phyloP scores from a whole-genome alignment of 768 basidiomycete species.

The Russula sp. region DNA sequence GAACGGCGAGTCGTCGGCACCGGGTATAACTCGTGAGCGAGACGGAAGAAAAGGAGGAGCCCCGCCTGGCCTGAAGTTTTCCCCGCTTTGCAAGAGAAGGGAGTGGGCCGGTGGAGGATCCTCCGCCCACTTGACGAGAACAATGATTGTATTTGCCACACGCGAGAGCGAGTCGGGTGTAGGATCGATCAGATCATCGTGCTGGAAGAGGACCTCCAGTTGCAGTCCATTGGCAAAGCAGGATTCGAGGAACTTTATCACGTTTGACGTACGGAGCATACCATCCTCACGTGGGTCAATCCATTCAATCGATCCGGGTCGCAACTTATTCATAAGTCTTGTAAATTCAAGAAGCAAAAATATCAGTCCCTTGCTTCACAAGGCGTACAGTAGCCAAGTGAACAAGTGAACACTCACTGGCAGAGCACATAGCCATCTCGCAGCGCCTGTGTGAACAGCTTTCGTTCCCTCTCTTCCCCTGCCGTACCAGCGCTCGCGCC shows the following conservation, averaged over 20 bases:
- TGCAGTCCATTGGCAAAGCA: slow-evolving; percentile 60
- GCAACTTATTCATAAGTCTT: slow-evolving; percentile 75
- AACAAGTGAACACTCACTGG: slow-evolving; percentile 53
- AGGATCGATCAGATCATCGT: slow-evolving; percentile 60
- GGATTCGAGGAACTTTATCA: slow-evolving; percentile 69
- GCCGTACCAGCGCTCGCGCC: no score
- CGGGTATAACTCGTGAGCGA: no score
- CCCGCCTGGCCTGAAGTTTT: no score
- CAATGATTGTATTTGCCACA: slow-evolving; percentile 64
- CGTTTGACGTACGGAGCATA: slow-evolving; percentile 55
- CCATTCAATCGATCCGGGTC: slow-evolving; percentile 49
- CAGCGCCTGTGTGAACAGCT: slow-evolving; percentile 64
- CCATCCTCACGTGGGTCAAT: slow-evolving; percentile 63
- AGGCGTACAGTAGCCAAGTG: neutral
- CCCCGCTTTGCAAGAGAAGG: no score
- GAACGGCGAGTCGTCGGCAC: no score
- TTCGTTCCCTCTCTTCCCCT: slow-evolving; percentile 70
- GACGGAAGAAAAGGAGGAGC: no score
- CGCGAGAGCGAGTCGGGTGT: slow-evolving; percentile 54
- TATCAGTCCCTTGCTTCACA: slow-evolving; percentile 1
- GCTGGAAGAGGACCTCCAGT: slow-evolving; percentile 55
- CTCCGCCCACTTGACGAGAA: slow-evolving; percentile 48
- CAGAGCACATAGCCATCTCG: slow-evolving; percentile 82
- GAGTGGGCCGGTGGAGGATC: no score
- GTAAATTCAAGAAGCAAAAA: slow-evolving; percentile 22